phyloP scores from a whole-genome alignment of 495 filamentous ascomycete genomes.

The Glutinoglossum americanum region DNA sequence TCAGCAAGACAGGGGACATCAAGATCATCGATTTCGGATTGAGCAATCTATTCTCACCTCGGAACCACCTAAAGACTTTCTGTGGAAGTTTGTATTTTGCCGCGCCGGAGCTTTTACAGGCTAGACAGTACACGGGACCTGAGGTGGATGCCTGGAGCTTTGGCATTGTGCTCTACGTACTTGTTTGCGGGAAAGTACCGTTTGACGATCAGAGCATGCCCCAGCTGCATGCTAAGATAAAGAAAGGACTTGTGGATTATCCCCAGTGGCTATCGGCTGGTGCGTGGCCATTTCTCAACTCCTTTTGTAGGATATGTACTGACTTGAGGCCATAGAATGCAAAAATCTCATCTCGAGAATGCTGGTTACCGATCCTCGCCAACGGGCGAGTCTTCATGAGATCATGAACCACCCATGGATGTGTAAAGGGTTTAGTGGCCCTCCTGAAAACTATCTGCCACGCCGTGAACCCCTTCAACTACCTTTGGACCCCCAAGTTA shows the following conservation, averaged over 20 bases:
- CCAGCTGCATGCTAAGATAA: constrained; percentile 95
- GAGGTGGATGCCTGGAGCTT: constrained; percentile 99
- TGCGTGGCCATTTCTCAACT: constrained; percentile 20
- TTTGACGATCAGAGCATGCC: constrained; percentile 99
- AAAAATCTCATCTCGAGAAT: constrained; percentile 84
- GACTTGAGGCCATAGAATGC: constrained; percentile 42
- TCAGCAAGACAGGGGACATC: constrained; percentile 97
- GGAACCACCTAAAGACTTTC: constrained; percentile 80
- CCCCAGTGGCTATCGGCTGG: constrained; percentile 78
- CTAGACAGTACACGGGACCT: constrained; percentile 81
- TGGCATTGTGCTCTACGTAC: constrained; percentile 93
- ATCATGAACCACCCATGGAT: constrained; percentile 98
- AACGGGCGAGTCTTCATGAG: constrained; percentile 69
- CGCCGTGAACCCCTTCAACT: constrained; percentile 63
- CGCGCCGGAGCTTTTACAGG: constrained; percentile 83
- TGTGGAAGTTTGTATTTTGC: constrained; percentile 98
- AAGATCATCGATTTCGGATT: constrained; percentile 99
- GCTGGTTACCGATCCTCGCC: constrained; percentile 83
- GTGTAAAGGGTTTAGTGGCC: constrained; percentile 67
- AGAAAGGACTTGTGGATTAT: constrained; percentile 90
- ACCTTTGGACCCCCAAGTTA: constrained; percentile 62
- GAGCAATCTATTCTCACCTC: constrained; percentile 86
- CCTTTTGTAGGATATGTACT: constrained; percentile 10
- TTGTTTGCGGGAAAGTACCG: constrained; percentile 95
- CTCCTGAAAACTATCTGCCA: constrained; percentile 81